Evolutionary conservation across 805 yeast species (phyloP).

Genomic region (Spathaspora girioi): DNA sequence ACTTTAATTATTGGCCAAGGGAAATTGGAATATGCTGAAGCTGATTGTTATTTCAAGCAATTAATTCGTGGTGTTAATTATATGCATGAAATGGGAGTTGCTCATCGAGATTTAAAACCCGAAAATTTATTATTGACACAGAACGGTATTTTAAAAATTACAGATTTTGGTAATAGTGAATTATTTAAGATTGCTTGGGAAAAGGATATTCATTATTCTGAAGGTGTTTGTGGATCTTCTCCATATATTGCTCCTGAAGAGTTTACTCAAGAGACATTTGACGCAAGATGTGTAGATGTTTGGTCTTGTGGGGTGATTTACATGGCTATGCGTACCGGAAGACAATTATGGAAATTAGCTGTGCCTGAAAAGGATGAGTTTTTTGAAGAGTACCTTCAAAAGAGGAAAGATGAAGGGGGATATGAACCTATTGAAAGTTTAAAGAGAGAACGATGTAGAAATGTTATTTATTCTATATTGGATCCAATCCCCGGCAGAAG

Average conservation of each 20-base stretch:
- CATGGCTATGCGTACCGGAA: constrained; percentile 92
- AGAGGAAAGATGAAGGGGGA: constrained; percentile 78
- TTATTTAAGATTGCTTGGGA: constrained; percentile 88
- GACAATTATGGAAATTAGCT: constrained; percentile 89
- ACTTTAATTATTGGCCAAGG: constrained; percentile 72
- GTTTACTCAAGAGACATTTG: constrained; percentile 61
- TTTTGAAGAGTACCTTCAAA: constrained; percentile 67
- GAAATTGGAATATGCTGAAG: constrained; percentile 76
- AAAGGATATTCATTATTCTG: constrained; percentile 60
- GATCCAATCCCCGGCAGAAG: constrained; percentile 90
- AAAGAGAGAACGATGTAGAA: constrained; percentile 84
- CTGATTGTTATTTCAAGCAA: constrained; percentile 89
- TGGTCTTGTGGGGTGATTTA: constrained; percentile 94
- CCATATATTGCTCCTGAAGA: constrained; percentile 94
- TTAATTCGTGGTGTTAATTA: constrained; percentile 77
- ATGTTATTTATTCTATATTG: constrained; percentile 86
- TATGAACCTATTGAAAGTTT: constrained; percentile 87
- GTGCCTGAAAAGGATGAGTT: constrained; percentile 72
- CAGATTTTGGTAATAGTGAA: constrained; percentile 86
- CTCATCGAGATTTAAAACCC: constrained; percentile 87
- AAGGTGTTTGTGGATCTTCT: constrained; percentile 79
- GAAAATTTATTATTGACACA: constrained; percentile 76
- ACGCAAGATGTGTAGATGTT: constrained; percentile 77
- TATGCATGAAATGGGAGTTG: constrained; percentile 88
- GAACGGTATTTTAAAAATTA: constrained; percentile 70